Evolutionary conservation across 2,329 filamentous ascomycete genomes (phyloP), one percentile per base, ranked within the genome.

Genomic region (Bertia moriformis): DNA sequence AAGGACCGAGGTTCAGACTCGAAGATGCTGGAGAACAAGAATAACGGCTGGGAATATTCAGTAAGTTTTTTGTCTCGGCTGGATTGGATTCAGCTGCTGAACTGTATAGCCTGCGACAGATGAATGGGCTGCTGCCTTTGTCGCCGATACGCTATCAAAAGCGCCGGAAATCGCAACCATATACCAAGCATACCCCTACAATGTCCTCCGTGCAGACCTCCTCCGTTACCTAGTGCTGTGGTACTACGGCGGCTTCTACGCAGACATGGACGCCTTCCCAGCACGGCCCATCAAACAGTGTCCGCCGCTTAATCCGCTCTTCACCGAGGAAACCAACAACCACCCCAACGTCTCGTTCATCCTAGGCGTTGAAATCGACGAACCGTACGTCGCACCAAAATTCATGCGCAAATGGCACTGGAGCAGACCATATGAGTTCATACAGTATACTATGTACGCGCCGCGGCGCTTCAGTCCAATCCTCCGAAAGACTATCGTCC

Each of bases 181-280:
- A 3, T 57, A 55, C 42, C 43, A 49, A 20, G 50, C 51, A 27
- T 57, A 55, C 20, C 54, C 54, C 38, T 20, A 14, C 38, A 14
- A 17, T 30, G 18, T 40, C 14, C 24, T 37, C 20, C 15, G 22
- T 17, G 37, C 14, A n/a, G 40, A 40, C 24, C 29, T 43, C 15
- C 22, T 40, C 12, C 54, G 55, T 14, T 58, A 58, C 35, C 44
- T 58, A 3, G 42, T 58, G 2, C 41, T 58, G 3, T 58, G 55
- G 52, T 56, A 56, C 40, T 48, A 51, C 18, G 56, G 55, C 12
- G 56, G 56, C 19, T 56, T 52, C 42, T 58, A 57, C 32, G 50
- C 54, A 12, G 56, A 58, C 20, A 48, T 51, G 18, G 55, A 58
- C 20, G 43, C 55, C 14, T 51, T 44, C 20, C 54, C 55, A 2